Percentiles rank a stretch among this genome's conserved stretches.
Evolutionary conservation across 169 alveolate species (phyloP).

Genomic region (Plasmodium inui): DNA sequence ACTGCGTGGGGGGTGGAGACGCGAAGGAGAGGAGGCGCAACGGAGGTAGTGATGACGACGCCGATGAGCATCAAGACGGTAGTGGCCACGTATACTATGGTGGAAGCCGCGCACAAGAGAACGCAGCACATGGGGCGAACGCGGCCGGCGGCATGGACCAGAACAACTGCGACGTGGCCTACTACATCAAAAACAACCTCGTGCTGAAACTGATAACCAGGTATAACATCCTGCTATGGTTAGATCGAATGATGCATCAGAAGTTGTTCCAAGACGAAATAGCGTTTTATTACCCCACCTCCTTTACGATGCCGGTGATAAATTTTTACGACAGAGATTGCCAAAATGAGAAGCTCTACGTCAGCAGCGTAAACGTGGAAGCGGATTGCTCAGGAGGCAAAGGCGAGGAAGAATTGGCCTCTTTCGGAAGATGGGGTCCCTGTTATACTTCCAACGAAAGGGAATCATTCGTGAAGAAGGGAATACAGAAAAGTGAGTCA

Average conservation of each 20-base stretch:
- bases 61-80: neutral
- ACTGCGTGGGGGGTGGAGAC: neutral
- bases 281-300: slow-evolving; percentile 48
- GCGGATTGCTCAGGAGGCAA: neutral
- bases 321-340: slow-evolving; percentile 37
- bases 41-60: neutral
- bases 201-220: slow-evolving; percentile 30
- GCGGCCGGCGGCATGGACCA: neutral
- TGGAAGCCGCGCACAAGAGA: neutral
- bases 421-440: neutral
- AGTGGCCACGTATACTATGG: neutral
- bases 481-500: neutral
- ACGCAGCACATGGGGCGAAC: neutral
- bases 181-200: slow-evolving; percentile 32
- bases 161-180: neutral
- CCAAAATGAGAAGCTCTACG: slow-evolving; percentile 16
- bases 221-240: slow-evolving; percentile 55
- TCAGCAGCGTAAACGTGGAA: neutral
- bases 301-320: slow-evolving; percentile 47
- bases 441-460: neutral
- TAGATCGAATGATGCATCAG: slow-evolving; percentile 33
- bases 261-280: slow-evolving; percentile 58
- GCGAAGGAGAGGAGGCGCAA: neutral
- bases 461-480: neutral
- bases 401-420: neutral